phyloP scores from a whole-genome alignment of 345 rosid genomes.

The Laguncularia racemosa region DNA sequence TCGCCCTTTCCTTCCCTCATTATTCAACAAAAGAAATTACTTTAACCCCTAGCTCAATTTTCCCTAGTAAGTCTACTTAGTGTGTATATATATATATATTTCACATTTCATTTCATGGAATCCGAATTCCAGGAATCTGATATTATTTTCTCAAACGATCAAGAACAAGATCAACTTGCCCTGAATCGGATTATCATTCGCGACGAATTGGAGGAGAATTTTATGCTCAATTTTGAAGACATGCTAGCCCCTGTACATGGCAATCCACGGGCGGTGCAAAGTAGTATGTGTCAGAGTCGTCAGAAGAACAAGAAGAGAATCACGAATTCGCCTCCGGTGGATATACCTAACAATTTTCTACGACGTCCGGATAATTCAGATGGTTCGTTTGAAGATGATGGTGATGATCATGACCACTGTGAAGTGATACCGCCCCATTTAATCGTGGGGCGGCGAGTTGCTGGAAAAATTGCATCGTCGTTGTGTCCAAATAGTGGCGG shows the following conservation, averaged over 20 bases:
- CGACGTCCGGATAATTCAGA: conserved; percentile 4
- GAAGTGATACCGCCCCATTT: conserved; percentile 55
- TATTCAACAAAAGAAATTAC: not conserved
- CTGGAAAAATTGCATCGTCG: conserved; percentile 67
- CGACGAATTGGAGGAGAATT: not conserved
- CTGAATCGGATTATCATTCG: not conserved
- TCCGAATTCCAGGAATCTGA: conserved; percentile 19
- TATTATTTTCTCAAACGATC: conserved; percentile 7
- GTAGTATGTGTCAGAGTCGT: too few species aligned
- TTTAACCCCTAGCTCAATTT: not conserved
- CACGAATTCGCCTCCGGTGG: conserved; percentile 24
- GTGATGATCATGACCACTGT: conserved; percentile 18
- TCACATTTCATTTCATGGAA: conserved; percentile 10
- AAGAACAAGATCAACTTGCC: not conserved
- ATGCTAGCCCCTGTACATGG: not conserved
- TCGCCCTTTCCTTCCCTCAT: not conserved
- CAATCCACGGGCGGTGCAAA: not conserved
- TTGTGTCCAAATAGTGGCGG: conserved; percentile 77
- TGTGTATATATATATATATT: not conserved
- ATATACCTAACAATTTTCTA: conserved; percentile 16
- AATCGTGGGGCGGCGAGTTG: conserved; percentile 38
- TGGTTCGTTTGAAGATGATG: conserved; percentile 1
- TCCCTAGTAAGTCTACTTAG: not conserved
- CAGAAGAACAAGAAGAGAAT: conserved; percentile 16
- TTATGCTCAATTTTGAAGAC: not conserved